Base-by-base conservation (phyloP, 306 rosid species). In the Glycine tomentella region DNA sequence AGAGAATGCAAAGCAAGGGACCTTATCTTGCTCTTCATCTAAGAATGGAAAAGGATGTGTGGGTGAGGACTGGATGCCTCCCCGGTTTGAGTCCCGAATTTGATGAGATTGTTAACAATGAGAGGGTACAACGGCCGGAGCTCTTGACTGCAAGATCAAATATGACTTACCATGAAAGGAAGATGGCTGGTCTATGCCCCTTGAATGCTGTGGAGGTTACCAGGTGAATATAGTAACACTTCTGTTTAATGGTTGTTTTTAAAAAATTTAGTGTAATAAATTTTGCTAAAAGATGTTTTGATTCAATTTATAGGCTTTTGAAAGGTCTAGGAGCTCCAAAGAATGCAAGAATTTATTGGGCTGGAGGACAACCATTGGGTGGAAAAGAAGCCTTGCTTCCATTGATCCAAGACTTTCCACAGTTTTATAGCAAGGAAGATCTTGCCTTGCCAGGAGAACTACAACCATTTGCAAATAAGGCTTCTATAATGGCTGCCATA, bases 1-100 rank as follows among this genome's bases (percentile, higher is more conserved):
- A 85, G 87, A 90, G 99, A 76, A 95, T 93, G 97, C 77, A 83
- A 31, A 90, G 90, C 86, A 89, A 93, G 84, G 99, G 99, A 33
- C 99, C 98, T 0, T 95, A 93, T 84, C 91, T 95, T 49, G 96
- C 99, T 44, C 94, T 95, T 74, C 99, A 95, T 86, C 84, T 95
- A 36, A 81, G 99, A 82, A 92, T 95, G 98, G 99, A 95, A 87
- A 95, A 88, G 86, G 99, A 95, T 44, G 99, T 95, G 8, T 95
- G 99, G 99, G 98, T 95, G 76, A 95, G 99, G 82, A 95, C 99
- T 2, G 99, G 99, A 44, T 95, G 99, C 81, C 90, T 93, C 59
- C 99, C 99, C 1, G 97, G 98, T 70, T 69, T 95, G 85, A 89
- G 87, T 88, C 89, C 62, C 0, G 88, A 93, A 40, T 88, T 77